Percentiles rank a stretch among this genome's conserved stretches.
phyloP scores from a whole-genome alignment of 2,329 filamentous ascomycete species.

The Colletotrichum orbiculare region DNA sequence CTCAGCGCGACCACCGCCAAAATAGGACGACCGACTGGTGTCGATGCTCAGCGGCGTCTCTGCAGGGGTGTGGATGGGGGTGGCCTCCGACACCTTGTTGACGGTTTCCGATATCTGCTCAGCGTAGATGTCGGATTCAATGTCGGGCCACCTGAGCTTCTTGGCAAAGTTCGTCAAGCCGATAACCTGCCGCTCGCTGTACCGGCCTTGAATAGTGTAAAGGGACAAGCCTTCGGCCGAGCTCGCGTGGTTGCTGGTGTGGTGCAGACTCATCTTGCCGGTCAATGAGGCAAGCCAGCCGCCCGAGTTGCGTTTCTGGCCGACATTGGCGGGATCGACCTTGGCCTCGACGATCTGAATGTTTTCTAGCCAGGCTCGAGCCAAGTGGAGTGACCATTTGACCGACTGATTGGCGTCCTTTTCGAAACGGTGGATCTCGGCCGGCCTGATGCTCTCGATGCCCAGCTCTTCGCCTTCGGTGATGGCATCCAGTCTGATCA shows the following conservation, averaged over 20 bases:
- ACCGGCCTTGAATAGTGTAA: constrained; percentile 66
- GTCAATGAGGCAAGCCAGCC: constrained; percentile 70
- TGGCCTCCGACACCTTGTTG: constrained; percentile 53
- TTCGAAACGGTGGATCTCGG: constrained; percentile 70
- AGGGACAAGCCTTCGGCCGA: constrained; percentile 43
- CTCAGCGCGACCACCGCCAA: constrained; percentile 47
- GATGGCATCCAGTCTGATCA: constrained; percentile 72
- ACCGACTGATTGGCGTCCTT: constrained; percentile 70
- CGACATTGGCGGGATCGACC: constrained; percentile 38
- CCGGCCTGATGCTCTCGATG: constrained; percentile 61
- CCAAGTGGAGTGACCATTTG: constrained; percentile 74
- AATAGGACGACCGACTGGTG: constrained; percentile 58
- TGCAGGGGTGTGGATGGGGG: constrained; percentile 54
- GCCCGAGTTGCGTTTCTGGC: constrained; percentile 42
- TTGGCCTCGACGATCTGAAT: constrained; percentile 63
- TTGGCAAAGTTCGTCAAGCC: constrained; percentile 73
- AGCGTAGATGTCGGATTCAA: constrained; percentile 64
- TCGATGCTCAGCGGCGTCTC: constrained; percentile 48
- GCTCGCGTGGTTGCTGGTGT: constrained; percentile 42
- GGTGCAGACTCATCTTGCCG: constrained; percentile 61
- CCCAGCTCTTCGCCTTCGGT: constrained; percentile 69
- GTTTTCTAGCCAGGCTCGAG: constrained; percentile 75
- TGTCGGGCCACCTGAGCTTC: constrained; percentile 71
- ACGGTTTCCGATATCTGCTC: constrained; percentile 61
- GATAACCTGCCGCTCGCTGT: constrained; percentile 68